Base-by-base conservation (phyloP, 306 rosid species). In the Vachellia collinsii region DNA sequence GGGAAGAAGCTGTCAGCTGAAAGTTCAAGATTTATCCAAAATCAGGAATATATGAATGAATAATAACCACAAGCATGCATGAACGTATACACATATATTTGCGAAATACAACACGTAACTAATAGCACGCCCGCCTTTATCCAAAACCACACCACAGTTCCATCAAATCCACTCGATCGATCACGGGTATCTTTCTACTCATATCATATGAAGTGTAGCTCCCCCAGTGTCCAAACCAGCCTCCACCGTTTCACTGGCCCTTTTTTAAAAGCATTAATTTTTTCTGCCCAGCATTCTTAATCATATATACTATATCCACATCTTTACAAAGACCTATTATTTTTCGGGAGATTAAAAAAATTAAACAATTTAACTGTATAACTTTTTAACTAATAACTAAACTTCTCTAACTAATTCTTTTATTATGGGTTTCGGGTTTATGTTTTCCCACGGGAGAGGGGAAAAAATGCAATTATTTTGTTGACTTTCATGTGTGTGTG, bases 21-120 rank as follows among this genome's bases (percentile, higher is more conserved):
- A 50, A n/a, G 6, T 50, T 50, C 16, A 16, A 50, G n/a, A 50
- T 50, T 16, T 5, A 16, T 50, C 56, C 11, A 51, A 6, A 46
- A 70, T 70, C 29, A 19, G 3, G 23, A 38, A n/a, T 29, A 41
- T 2, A 12, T 34, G 69, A 34, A 63, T 63, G 41, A 14, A 29
- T 6, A 53, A 53, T 53, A 12, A 25, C 9, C 14, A 22, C 64
- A 23, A 25, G 13, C 36, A 5, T 19, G 13, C 36, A 5, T 19
- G 6, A 0, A 38, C 42, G 42, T 38, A 38, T 20, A 13, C 7
- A 59, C 67, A 10, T 12, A 11, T 29, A 25, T 29, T 25, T 62
- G 68, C 19, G 4, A 29, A 62, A 62, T 62, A 29, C 29, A 62
- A 62, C 68, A 62, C 68, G 68, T 29, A 62, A 62, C 68, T 34